Conservation (phyloP, 257 asterid genomes). For the Craterostigma plantagineum region DNA sequence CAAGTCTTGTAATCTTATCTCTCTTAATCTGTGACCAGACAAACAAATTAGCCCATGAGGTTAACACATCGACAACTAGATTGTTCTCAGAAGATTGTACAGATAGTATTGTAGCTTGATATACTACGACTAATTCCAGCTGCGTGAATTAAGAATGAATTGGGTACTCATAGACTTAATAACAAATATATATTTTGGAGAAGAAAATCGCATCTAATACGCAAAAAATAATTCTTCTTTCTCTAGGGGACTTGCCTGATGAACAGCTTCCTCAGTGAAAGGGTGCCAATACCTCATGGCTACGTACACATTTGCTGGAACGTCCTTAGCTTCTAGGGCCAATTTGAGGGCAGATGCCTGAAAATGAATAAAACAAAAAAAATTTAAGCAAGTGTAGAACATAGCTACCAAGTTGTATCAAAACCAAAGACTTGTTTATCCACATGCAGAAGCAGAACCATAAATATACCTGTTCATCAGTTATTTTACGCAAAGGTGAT, state of each 20-base stretch:
- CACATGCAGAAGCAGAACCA: not conserved
- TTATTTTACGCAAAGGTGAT: constrained; percentile 83
- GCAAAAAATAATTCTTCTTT: not conserved
- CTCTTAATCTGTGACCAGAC: constrained; percentile 52
- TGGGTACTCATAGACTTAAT: not conserved
- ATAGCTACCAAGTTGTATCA: not conserved
- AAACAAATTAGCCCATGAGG: not conserved
- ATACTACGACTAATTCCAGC: too few species aligned
- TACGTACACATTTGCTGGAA: constrained; percentile 62
- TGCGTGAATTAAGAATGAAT: too few species aligned
- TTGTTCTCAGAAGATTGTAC: not conserved
- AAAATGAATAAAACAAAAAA: constrained; percentile 8
- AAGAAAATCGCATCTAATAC: not conserved
- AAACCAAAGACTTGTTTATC: not conserved
- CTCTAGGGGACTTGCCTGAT: constrained; percentile 26
- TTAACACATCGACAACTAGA: too few species aligned
- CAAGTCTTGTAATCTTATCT: constrained; percentile 68
- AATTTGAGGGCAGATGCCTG: constrained; percentile 61
- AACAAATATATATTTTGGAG: not conserved
- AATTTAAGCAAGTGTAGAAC: not conserved
- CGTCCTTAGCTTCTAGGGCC: constrained; percentile 52
- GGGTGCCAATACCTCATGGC: constrained; percentile 99
- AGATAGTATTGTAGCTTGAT: too few species aligned
- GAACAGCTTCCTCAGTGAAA: constrained; percentile 93
- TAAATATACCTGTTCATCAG: constrained; percentile 52